phyloP scores from a whole-genome alignment of 2,329 filamentous ascomycete species.

The Exophiala sideris region DNA sequence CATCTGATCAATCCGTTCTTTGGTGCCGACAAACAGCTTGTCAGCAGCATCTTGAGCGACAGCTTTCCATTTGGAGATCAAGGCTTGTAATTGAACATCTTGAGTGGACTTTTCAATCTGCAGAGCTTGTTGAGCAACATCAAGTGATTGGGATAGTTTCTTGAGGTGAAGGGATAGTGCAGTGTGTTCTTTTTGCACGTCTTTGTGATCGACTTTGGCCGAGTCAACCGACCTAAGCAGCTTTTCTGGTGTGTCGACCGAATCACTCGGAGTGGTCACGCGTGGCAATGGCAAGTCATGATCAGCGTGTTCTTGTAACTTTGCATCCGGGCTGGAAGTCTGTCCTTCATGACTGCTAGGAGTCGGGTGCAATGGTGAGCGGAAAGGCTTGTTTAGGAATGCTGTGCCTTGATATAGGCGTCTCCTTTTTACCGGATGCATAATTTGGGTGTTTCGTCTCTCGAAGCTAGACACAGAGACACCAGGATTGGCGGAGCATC shows the following conservation, averaged over 20 bases:
- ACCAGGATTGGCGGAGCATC: background rate
- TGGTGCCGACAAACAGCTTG: conserved; percentile 60
- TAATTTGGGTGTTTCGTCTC: conserved; percentile 2
- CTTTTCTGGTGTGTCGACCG: background rate
- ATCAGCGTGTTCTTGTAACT: background rate
- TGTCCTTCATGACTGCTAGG: background rate
- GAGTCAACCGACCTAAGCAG: conserved; percentile 10
- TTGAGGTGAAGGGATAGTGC: conserved; percentile 32
- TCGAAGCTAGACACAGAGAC: background rate
- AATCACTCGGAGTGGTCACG: conserved; percentile 7
- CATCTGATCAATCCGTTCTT: conserved; percentile 60
- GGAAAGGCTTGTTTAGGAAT: conserved; percentile 68
- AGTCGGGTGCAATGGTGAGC: conserved; percentile 50
- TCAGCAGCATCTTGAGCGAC: conserved; percentile 64
- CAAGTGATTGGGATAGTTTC: conserved; percentile 42
- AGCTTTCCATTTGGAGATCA: conserved; percentile 60
- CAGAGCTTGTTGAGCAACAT: conserved; percentile 52
- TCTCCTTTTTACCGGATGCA: conserved; percentile 57
- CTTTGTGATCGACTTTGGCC: conserved; percentile 29
- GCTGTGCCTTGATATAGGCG: conserved; percentile 57
- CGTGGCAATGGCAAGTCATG: conserved; percentile 8
- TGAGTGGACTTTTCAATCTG: conserved; percentile 45
- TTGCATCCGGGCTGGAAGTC: background rate
- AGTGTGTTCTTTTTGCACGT: conserved; percentile 38
- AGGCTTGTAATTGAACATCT: conserved; percentile 54